These are phyloP conservation scores for Ganoderma meredithae DNA, from an alignment of 1,284 basidiomycete species.

Conservation along the genomic window DNA sequence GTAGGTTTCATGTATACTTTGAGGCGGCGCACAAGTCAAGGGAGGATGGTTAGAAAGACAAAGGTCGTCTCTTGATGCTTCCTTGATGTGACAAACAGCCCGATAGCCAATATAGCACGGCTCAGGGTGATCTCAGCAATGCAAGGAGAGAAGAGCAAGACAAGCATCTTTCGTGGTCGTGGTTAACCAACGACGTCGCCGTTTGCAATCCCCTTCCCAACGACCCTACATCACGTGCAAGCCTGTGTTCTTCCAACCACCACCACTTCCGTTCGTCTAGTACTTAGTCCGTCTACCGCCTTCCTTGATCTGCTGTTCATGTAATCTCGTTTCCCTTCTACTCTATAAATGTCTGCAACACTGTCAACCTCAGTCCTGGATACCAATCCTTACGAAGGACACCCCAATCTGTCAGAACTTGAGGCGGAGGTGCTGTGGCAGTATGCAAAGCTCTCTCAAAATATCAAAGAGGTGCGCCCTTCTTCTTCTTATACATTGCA, in stretches of 20 bases:
- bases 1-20: no score
- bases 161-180: not conserved
- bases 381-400: conserved; percentile 70
- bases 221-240: not conserved
- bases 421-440: conserved; percentile 69
- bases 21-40: no score
- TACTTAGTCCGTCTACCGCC: no score
- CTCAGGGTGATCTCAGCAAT: no score
- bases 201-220: no score
- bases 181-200: not conserved
- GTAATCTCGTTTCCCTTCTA: not conserved
- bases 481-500: not conserved
- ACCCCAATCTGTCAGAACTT: conserved; percentile 60
- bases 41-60: no score
- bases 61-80: no score
- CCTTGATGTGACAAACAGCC: no score
- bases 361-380: conserved; percentile 54
- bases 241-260: no score
- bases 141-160: not conserved
- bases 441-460: conserved; percentile 61
- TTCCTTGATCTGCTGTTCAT: not conserved
- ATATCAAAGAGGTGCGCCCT: conserved; percentile 60
- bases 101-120: not conserved
- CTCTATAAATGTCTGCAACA: conserved; percentile 32
- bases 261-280: not conserved